Evolutionary conservation across 345 rosid genomes (phyloP).

Genomic region (Bruguiera parviflora): DNA sequence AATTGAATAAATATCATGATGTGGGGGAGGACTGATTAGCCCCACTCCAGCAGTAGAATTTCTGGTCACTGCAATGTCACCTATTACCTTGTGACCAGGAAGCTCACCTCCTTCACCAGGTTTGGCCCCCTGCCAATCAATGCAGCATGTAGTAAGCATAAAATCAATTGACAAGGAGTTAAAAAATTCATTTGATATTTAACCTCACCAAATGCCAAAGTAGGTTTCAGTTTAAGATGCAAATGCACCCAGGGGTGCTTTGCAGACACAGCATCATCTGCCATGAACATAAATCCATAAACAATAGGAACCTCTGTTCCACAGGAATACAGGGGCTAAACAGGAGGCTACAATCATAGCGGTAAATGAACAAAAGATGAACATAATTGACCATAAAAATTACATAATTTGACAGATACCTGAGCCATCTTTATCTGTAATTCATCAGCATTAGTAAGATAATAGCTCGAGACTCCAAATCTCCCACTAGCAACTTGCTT

Average conservation of each 20-base stretch:
- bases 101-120: constrained; percentile 99
- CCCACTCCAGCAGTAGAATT: constrained; percentile 99
- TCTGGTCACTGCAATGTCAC: constrained; percentile 95
- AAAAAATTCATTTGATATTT: constrained; percentile 25
- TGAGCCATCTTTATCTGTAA: constrained; percentile 99
- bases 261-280: constrained; percentile 55
- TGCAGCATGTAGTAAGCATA: constrained; percentile 20
- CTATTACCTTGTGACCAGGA: constrained; percentile 98
- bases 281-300: constrained; percentile 53
- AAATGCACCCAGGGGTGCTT: constrained; percentile 41
- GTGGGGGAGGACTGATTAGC: constrained; percentile 98
- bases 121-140: constrained; percentile 80
- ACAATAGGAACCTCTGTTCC: constrained; percentile 46
- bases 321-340: constrained; percentile 36
- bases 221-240: constrained; percentile 43
- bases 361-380: background rate
- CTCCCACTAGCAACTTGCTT: constrained; percentile 99
- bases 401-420: constrained; percentile 41
- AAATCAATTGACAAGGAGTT: constrained; percentile 13
- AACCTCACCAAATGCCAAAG: constrained; percentile 48
- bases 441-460: constrained; percentile 98
- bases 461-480: constrained; percentile 99
- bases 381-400: background rate
- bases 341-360: constrained; percentile 22
- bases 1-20: constrained; percentile 97